These are phyloP conservation scores for Cutaneotrichosporon sp. DNA, from an alignment of 1,284 basidiomycete genomes.

Conservation along the genomic window DNA sequence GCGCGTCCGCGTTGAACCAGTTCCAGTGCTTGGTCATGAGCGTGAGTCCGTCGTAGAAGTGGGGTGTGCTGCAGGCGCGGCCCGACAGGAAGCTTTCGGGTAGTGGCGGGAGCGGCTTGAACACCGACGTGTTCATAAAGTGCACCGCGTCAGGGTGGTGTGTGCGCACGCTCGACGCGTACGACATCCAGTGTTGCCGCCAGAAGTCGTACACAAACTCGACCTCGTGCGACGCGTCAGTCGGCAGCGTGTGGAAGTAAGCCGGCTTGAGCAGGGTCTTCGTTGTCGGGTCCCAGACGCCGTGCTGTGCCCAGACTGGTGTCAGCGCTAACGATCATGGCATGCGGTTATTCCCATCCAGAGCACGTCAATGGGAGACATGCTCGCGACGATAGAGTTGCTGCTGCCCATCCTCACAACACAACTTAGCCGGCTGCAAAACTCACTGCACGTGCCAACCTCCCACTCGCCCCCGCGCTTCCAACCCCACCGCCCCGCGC, in stretches of 20 bases:
- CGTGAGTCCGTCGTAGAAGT: conserved; percentile 91
- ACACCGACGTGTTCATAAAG: conserved; percentile 91
- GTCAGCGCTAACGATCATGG: conserved; percentile 5
- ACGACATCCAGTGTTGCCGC: conserved; percentile 71
- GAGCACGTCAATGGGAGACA: conserved; percentile 9
- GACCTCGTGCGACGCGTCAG: conserved; percentile 39
- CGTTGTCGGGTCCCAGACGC: conserved; percentile 78
- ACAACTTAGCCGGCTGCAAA: not conserved
- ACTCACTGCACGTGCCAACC: conserved; percentile 69
- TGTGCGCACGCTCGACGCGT: conserved; percentile 64
- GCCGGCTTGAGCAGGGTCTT: conserved; percentile 68
- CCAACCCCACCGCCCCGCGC: conserved; percentile 71
- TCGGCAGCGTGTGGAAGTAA: conserved; percentile 68
- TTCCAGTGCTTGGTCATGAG: conserved; percentile 80
- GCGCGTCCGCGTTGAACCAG: conserved; percentile 78
- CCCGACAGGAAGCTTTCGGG: conserved; percentile 64
- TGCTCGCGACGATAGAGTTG: not conserved
- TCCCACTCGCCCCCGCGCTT: conserved; percentile 71
- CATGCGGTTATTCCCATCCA: not conserved
- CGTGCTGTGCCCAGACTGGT: conserved; percentile 82
- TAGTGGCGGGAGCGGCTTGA: conserved; percentile 67
- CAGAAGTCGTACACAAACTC: conserved; percentile 78
- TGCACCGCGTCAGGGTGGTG: conserved; percentile 81
- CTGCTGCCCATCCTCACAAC: not conserved
- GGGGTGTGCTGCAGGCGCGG: conserved; percentile 75